Evolutionary conservation across 2,329 filamentous ascomycete species (phyloP).

Genomic region (Diaporthe sp.): DNA sequence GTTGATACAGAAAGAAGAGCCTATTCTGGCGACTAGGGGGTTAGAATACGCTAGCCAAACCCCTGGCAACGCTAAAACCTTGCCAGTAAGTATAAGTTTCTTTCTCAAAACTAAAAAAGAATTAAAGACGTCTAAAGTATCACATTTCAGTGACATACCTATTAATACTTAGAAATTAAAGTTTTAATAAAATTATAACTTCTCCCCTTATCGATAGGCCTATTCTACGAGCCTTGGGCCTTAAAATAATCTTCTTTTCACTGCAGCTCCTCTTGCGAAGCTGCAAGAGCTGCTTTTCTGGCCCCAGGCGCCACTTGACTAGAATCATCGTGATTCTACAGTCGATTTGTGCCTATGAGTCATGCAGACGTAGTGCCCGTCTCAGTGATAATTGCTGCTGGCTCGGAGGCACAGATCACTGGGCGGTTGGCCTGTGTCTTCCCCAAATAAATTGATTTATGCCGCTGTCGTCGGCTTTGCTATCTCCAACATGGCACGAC

Average conservation of each 20-base stretch:
- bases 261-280: too few species aligned
- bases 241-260: too few species aligned
- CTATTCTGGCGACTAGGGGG: not conserved
- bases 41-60: not conserved
- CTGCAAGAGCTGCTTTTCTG: not conserved
- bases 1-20: not conserved
- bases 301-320: not conserved
- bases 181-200: too few species aligned
- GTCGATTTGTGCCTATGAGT: not conserved
- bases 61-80: not conserved
- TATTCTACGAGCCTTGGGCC: too few species aligned
- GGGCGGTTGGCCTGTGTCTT: not conserved
- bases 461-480: not conserved
- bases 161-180: too few species aligned
- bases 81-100: not conserved
- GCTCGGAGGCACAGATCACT: not conserved
- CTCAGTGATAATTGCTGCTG: not conserved
- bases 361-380: not conserved
- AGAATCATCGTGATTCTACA: not conserved
- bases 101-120: not conserved
- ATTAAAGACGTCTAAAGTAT: too few species aligned
- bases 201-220: not conserved
- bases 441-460: not conserved
- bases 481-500: slow-evolving; percentile 6
- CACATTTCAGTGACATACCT: too few species aligned